Evolutionary conservation across 495 filamentous ascomycete genomes (phyloP), one percentile per base, ranked within the genome.

Genomic region (Aspergillus nanangensis): DNA sequence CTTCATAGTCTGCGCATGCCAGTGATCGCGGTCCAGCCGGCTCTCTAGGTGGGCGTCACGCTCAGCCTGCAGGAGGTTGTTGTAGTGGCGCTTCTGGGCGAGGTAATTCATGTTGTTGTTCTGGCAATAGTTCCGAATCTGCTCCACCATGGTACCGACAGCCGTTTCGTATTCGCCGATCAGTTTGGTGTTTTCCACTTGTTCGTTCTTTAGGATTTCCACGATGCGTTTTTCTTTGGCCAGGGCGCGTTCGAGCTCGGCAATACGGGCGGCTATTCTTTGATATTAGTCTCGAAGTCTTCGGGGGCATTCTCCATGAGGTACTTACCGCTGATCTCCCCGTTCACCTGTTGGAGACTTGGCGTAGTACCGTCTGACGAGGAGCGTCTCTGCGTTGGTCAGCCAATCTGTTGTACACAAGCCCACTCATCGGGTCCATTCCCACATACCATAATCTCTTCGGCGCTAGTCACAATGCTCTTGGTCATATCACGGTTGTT

Each of bases 401-500:
- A 69, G 58, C 37, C 33, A 10, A 5, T 15, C n/a, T 15, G 15
- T 13, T 3, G 20, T 3, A 4, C 5, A 13, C 13, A 7, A 19
- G n/a, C 20, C 4, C 2, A 4, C 37, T 4, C 18, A 24, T 21
- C n/a, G n/a, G n/a, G n/a, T n/a, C n/a, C n/a, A 22, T 13, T 21
- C n/a, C 20, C 31, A 61, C 71, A 33, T 60, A 78, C 76, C 68
- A 78, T 77, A 36, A 83, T 69, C 38, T 81, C 78, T 46, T 80
- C 76, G 4, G 81, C 79, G 48, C 86, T 84, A 5, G 76, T 70
- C 10, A 92, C 83, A 44, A 95, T 84, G 32, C 79, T 80, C 48
- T 83, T 80, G 7, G 87, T 84, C 40, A 86, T 78, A 44, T 85
- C 83, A 43, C 87, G 80, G 61, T 93, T 95, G 33, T 85, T 79